Conservation (phyloP, 257 asterid species). For the Solanum etuberosum region DNA sequence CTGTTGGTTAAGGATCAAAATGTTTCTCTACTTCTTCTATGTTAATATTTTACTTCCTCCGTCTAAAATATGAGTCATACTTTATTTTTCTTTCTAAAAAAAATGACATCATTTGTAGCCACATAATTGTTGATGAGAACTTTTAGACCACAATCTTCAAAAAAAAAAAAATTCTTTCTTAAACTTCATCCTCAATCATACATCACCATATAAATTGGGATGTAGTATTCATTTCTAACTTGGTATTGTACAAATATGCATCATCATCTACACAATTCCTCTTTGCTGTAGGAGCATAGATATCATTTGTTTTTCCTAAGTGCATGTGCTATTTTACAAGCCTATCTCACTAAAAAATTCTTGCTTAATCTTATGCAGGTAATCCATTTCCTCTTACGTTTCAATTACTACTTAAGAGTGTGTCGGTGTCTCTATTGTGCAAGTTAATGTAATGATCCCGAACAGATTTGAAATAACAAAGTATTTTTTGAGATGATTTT, state of each 20-base stretch:
- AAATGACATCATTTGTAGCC: not conserved
- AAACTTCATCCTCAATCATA: too few relatives aligned
- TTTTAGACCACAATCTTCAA: too few relatives aligned
- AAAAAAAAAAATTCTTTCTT: too few relatives aligned
- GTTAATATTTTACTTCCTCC: not conserved
- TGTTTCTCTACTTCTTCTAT: not conserved
- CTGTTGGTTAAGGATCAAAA: not conserved
- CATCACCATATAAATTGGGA: too few relatives aligned
- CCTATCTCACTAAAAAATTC: conserved; percentile 30
- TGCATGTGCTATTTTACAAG: too few relatives aligned
- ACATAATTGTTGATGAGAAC: not conserved
- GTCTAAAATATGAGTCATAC: not conserved
- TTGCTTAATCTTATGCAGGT: conserved; percentile 84
- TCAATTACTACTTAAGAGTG: too few relatives aligned
- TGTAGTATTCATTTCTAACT: not conserved
- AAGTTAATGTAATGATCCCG: too few relatives aligned
- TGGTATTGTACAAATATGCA: too few relatives aligned
- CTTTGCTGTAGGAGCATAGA: not conserved
- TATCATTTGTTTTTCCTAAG: too few relatives aligned
- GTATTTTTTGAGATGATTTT: too few relatives aligned
- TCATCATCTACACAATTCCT: not conserved
- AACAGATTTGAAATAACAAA: too few relatives aligned
- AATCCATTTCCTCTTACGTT: not conserved
- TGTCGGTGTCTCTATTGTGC: too few relatives aligned
- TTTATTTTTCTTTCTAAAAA: not conserved